Evolutionary conservation across 805 yeast genomes (phyloP).

Genomic region (Saccharomycopsis malanga): DNA sequence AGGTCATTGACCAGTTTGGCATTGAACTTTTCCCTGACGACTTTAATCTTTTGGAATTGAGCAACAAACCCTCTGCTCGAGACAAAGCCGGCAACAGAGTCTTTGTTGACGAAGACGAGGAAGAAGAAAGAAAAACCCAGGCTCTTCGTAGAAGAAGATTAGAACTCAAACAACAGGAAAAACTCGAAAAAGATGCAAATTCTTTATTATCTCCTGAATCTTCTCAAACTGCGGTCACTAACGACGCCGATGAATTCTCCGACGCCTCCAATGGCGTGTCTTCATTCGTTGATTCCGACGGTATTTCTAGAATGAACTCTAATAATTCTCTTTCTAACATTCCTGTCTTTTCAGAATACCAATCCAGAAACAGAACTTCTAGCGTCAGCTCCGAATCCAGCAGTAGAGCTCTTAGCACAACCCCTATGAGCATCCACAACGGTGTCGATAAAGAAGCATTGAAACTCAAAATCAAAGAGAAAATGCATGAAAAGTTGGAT

Average conservation of each 20-base stretch:
- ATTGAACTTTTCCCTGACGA: slow-evolving; percentile 79
- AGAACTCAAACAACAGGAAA: slow-evolving; percentile 9
- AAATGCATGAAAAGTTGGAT: slow-evolving; percentile 12
- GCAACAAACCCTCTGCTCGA: slow-evolving; percentile 10
- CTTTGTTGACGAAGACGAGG: slow-evolving; percentile 22
- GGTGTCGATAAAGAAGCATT: slow-evolving; percentile 5
- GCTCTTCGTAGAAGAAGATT: slow-evolving; percentile 22
- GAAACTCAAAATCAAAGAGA: slow-evolving; percentile 11
- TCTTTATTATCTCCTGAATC: slow-evolving; percentile 15
- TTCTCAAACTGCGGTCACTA: slow-evolving; percentile 21
- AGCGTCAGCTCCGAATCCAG: slow-evolving; percentile 14
- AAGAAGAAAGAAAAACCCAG: slow-evolving; percentile 20
- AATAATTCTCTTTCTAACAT: slow-evolving; percentile 56
- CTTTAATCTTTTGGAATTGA: slow-evolving; percentile 39
- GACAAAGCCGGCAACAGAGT: slow-evolving; percentile 20
- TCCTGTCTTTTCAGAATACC: slow-evolving; percentile 41
- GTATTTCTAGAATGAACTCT: slow-evolving; percentile 55
- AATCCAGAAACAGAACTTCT: slow-evolving; percentile 10
- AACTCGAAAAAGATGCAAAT: slow-evolving; percentile 12
- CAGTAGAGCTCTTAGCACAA: slow-evolving; percentile 1
- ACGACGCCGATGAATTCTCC: slow-evolving; percentile 12
- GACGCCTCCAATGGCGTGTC: slow-evolving; percentile 7
- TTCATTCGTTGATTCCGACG: slow-evolving; percentile 44
- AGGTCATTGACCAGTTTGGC: slow-evolving; percentile 73
- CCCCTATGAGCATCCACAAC: slow-evolving; percentile 1